These are phyloP conservation scores for Trypanosoma lewisi DNA, from an alignment of 208 protist species.

Conservation along the genomic window DNA sequence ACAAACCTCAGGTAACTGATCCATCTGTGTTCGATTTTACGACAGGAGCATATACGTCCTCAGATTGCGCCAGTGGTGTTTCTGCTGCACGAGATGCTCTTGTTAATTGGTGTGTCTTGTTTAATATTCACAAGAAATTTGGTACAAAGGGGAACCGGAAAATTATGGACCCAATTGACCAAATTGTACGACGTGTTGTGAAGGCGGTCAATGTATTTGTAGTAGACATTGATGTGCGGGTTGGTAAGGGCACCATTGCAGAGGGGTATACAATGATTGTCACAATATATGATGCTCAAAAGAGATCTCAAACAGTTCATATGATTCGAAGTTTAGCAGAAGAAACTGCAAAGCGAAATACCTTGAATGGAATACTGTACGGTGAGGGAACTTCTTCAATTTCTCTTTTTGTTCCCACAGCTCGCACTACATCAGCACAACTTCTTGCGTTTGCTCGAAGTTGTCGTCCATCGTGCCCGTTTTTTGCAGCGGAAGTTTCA, in stretches of 20 bases:
- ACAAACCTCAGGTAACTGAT: slow-evolving; percentile 37
- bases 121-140: slow-evolving; percentile 84
- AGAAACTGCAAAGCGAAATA: slow-evolving; percentile 79
- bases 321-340: slow-evolving; percentile 87
- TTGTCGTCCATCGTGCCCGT: slow-evolving; percentile 88
- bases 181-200: slow-evolving; percentile 86
- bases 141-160: slow-evolving; percentile 83
- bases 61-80: slow-evolving; percentile 23
- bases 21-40: slow-evolving; percentile 58
- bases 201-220: slow-evolving; percentile 91
- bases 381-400: slow-evolving; percentile 89
- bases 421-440: slow-evolving; percentile 63
- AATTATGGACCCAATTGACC: slow-evolving; percentile 80
- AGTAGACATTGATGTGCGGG: slow-evolving; percentile 85
- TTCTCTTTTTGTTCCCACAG: slow-evolving; percentile 85
- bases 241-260: slow-evolving; percentile 84
- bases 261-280: slow-evolving; percentile 92
- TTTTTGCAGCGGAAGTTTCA: slow-evolving; percentile 83
- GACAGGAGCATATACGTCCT: slow-evolving; percentile 35
- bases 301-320: slow-evolving; percentile 74
- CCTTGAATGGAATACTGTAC: slow-evolving; percentile 83
- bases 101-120: slow-evolving; percentile 74
- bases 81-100: slow-evolving; percentile 56
- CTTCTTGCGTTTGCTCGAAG: slow-evolving; percentile 86
- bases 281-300: slow-evolving; percentile 88